A percentile compares a stretch with the other conserved stretches of the same genome.
phyloP scores from a whole-genome alignment of 768 basidiomycete species.

The Trametes cubensis region DNA sequence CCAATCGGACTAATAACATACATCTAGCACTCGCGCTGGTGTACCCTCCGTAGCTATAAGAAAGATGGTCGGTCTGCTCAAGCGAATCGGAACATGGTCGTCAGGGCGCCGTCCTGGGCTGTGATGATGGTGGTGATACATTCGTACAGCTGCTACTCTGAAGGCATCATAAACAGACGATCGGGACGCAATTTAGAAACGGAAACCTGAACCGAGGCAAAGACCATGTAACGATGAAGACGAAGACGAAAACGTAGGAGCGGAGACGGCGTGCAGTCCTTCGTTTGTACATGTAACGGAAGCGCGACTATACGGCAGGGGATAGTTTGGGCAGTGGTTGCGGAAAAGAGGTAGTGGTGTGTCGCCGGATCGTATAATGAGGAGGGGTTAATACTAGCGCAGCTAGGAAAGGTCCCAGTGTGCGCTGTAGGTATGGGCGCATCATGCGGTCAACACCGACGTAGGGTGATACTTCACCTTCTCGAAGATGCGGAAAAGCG shows the following conservation, averaged over 20 bases:
- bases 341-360: constrained; percentile 1
- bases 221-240: not conserved
- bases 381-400: not conserved
- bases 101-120: not conserved
- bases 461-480: constrained; percentile 70
- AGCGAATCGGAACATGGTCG: not conserved
- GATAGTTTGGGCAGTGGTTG: not conserved
- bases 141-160: constrained; percentile 13
- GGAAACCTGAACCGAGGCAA: too few relatives aligned
- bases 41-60: too few relatives aligned
- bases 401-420: not conserved
- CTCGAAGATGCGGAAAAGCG: constrained; percentile 84
- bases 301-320: not conserved
- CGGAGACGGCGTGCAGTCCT: not conserved
- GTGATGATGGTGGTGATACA: constrained; percentile 14
- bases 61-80: not conserved
- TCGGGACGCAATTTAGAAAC: not conserved
- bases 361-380: constrained; percentile 1
- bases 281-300: not conserved
- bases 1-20: too few relatives aligned
- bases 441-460: constrained; percentile 14
- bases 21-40: too few relatives aligned
- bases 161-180: not conserved
- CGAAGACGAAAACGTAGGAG: not conserved
- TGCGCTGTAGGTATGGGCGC: not conserved